Evolutionary conservation across 1,139 yeast species (phyloP).

Genomic region (Hyphopichia burtonii): DNA sequence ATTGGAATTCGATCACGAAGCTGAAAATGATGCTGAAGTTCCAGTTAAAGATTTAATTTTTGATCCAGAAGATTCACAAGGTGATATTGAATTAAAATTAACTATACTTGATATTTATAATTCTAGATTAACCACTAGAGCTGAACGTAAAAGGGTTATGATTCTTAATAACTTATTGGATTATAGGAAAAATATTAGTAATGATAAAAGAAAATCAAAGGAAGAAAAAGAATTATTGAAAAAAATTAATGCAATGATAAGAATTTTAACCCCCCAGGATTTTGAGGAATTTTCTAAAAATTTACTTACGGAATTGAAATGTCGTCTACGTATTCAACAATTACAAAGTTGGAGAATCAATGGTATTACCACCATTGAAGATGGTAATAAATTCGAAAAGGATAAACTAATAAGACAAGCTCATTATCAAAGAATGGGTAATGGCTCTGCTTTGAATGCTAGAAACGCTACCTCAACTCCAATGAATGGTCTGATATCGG

Average conservation of each 20-base stretch:
- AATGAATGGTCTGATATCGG: conserved; percentile 10
- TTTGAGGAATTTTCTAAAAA: conserved; percentile 72
- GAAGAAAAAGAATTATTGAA: conserved; percentile 84
- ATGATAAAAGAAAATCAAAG: conserved; percentile 78
- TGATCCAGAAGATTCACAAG: conserved; percentile 86
- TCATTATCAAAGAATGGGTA: conserved; percentile 62
- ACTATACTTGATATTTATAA: conserved; percentile 87
- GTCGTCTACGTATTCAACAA: conserved; percentile 81
- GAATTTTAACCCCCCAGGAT: conserved; percentile 78
- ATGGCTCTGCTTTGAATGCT: conserved; percentile 31
- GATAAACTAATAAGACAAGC: conserved; percentile 69
- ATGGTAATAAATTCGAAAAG: conserved; percentile 82
- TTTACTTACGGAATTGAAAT: conserved; percentile 71
- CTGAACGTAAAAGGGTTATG: conserved; percentile 84
- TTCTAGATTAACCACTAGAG: conserved; percentile 84
- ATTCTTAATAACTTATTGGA: conserved; percentile 78
- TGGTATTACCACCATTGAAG: conserved; percentile 83
- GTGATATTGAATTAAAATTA: conserved; percentile 85
- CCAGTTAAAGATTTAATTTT: conserved; percentile 93
- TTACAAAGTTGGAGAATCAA: conserved; percentile 90
- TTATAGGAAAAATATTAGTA: conserved; percentile 73
- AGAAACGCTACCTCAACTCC: conserved; percentile 20
- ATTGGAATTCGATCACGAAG: conserved; percentile 92
- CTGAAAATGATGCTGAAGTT: conserved; percentile 94
- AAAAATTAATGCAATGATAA: conserved; percentile 75